Evolutionary conservation across 805 yeast genomes (phyloP).

Genomic region (Candida multigemmis): DNA sequence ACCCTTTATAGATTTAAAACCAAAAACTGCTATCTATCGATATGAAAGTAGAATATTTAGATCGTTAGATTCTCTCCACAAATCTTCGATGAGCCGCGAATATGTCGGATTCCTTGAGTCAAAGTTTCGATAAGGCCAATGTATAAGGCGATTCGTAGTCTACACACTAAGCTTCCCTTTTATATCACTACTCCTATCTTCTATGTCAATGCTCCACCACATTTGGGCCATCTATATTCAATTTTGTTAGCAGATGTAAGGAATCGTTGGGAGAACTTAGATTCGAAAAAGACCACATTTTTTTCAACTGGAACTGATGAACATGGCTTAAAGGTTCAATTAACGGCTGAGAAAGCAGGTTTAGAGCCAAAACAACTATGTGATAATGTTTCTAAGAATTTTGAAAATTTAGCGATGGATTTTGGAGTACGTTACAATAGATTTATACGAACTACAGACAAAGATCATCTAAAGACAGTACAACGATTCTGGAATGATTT

Average conservation of each 20-base stretch:
- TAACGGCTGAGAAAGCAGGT: conserved; percentile 57
- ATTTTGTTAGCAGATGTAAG: conserved; percentile 77
- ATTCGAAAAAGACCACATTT: conserved; percentile 25
- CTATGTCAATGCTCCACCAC: conserved; percentile 93
- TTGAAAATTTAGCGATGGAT: conserved; percentile 50
- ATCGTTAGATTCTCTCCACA: too few species aligned
- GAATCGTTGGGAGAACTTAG: conserved; percentile 57
- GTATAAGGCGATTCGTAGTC: too few species aligned
- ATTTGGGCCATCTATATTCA: conserved; percentile 86
- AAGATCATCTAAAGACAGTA: conserved; percentile 64
- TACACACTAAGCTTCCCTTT: conserved; percentile 13
- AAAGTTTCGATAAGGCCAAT: too few species aligned
- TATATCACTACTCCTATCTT: conserved; percentile 84
- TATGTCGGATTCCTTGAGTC: too few species aligned
- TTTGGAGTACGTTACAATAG: conserved; percentile 57
- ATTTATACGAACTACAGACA: conserved; percentile 86
- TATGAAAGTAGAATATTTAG: too few species aligned
- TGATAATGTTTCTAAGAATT: conserved; percentile 57
- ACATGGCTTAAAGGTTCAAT: conserved; percentile 88
- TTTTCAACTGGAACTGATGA: conserved; percentile 95
- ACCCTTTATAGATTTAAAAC: too few species aligned
- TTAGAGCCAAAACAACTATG: conserved; percentile 58
- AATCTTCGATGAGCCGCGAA: too few species aligned
- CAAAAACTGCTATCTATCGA: too few species aligned
- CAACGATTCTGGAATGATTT: conserved; percentile 61